phyloP scores from a whole-genome alignment of 192 early-diverging fungal species.

The Backusella tarrabulga region DNA sequence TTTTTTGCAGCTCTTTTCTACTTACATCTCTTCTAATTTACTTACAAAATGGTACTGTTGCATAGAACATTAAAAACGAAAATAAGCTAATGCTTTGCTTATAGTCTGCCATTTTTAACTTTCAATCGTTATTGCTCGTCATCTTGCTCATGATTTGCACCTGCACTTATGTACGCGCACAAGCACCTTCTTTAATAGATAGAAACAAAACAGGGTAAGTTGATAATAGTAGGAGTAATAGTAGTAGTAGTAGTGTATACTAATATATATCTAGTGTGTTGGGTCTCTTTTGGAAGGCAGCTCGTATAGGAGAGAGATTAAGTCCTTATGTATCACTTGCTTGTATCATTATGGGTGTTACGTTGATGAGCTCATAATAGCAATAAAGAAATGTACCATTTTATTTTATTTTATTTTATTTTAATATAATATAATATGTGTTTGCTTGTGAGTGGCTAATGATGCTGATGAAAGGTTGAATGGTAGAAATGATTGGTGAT shows the following conservation, averaged over 20 bases:
- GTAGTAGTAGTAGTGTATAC: neutral
- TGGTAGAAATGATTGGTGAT: too few species aligned
- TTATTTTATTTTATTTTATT: constrained; percentile 9
- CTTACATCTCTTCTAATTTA: neutral
- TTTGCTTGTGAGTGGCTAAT: neutral
- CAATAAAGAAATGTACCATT: neutral
- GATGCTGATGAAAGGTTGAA: too few species aligned
- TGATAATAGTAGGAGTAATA: too few species aligned
- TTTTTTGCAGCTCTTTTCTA: neutral
- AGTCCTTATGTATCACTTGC: constrained; percentile 93
- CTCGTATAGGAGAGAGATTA: constrained; percentile 92
- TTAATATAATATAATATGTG: neutral
- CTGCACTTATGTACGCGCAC: constrained; percentile 90
- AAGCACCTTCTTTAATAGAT: constrained; percentile 84
- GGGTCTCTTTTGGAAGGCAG: constrained; percentile 94
- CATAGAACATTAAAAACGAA: neutral
- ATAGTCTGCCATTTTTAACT: constrained; percentile 97
- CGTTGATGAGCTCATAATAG: constrained; percentile 47
- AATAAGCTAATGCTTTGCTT: neutral
- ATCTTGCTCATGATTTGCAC: constrained; percentile 95
- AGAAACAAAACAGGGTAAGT: constrained; percentile 83
- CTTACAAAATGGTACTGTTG: neutral
- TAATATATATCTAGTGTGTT: constrained; percentile 49
- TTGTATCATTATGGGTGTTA: constrained; percentile 84
- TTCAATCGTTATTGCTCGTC: constrained; percentile 87